Evolutionary conservation across 2,329 filamentous ascomycete species (phyloP), one percentile per base, ranked within the genome.

Genomic region (Hypomyces rosellus): DNA sequence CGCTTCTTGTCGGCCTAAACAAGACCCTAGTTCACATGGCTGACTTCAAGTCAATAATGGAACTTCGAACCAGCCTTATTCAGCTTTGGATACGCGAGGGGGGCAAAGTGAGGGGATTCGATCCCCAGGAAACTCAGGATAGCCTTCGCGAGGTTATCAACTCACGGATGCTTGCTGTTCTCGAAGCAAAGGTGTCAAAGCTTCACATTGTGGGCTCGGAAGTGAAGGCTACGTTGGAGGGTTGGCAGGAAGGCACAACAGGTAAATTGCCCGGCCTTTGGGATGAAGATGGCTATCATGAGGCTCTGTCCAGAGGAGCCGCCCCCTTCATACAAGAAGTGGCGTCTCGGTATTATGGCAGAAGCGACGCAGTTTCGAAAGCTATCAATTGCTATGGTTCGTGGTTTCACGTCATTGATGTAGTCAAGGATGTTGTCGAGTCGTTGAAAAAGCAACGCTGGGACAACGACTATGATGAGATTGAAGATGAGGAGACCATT

Each of bases 81-180:
- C 81, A 86, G 58, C 78, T 86, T 11, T 93, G 89, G 86, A 84
- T 95, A 49, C 75, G 81, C 16, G 81, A 86, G 48, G 81, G 83
- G 18, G 77, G 78, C 36, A 79, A 80, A 48, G 79, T 79, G 57
- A 74, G 78, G 59, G 84, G 85, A 34, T 75, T 91, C 61, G 77
- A 91, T 64, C 78, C 84, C 2, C 77, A 79, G 4, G 75, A 82
- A 43, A 79, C 93, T 59, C 77, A 91, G 9, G 77, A 88, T 58
- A 76, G 80, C 11, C 70, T 95, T 41, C 80, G 89, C 25, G 74
- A 78, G 34, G 76, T 80, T 4, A 79, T 95, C 65, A 90, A 89
- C 61, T 71, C 74, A 33, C 84, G 84, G 46, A 75, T 93, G 53
- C 73, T 82, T 33, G 67, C 73, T 4, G 77, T 90, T 6, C 65